A percentile compares a stretch with the other conserved stretches of the same genome.
Conservation (phyloP, 1,139 yeast genomes). For the Pneumocystis murina region DNA sequence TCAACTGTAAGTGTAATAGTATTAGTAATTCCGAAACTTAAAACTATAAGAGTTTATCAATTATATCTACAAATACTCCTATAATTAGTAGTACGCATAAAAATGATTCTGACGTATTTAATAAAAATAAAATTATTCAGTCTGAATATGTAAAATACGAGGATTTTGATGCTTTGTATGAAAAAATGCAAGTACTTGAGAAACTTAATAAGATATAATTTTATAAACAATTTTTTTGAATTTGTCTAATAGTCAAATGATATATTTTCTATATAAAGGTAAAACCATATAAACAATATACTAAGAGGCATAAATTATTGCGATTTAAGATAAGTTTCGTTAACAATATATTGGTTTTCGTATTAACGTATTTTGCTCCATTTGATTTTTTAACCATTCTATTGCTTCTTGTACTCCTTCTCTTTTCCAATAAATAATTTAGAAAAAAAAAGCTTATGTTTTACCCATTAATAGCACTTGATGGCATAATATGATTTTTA, state of each 20-base stretch:
- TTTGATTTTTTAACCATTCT: background rate
- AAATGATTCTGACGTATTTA: background rate
- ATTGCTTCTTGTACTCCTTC: background rate
- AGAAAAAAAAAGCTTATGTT: background rate
- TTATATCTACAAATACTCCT: background rate
- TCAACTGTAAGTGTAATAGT: background rate
- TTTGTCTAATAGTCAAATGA: background rate
- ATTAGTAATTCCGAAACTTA: background rate
- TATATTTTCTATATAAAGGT: background rate
- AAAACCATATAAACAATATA: background rate
- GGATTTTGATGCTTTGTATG: background rate
- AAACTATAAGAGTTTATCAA: background rate
- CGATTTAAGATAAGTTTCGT: background rate
- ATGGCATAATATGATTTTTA: background rate
- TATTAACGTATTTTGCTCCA: background rate
- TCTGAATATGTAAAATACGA: background rate
- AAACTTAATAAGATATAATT: background rate
- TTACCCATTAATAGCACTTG: background rate
- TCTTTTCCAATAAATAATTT: background rate
- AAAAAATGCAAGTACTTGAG: background rate
- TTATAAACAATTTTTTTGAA: background rate
- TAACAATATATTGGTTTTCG: background rate
- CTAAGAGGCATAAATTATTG: background rate
- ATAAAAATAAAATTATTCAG: background rate
- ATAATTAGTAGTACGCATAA: background rate